Base-by-base conservation (phyloP, 140 eudicot species). In the Anethum foeniculum region DNA sequence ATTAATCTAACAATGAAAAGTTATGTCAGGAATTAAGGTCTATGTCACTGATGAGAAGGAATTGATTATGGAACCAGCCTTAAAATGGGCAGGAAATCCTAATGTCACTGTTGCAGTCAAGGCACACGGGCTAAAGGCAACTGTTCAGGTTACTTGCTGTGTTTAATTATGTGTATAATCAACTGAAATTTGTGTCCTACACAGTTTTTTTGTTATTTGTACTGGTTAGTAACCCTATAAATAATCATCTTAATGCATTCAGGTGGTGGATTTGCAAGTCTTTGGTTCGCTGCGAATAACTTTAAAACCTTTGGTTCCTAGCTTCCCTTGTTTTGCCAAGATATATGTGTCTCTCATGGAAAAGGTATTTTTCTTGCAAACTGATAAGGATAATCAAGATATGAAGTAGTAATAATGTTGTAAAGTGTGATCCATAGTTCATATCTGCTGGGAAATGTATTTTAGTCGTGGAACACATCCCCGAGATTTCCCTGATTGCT, bases 31-130 rank as follows among this genome's bases (percentile, higher is more conserved):
- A 76, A 95, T 95, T 97, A 95, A 95, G 83, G 97, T 95, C 62
- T 96, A 88, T 85, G 85, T 86, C 74, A 96, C 99, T 38, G 98
- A 88, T 27, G 99, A 96, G 81, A 96, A 92, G 85, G 99, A 93
- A 85, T 85, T 96, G 97, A 96, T 96, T 39, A 91, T 96, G 99
- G 99, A 96, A 86, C 99, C 98, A 30, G 81, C 89, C 46, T 14
- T 96, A 56, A 95, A 93, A 85, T 95, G 99, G 99, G 99, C 99
- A 16, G 99, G 89, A 79, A 93, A 92, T 81, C 99, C 99, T 76
- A 89, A 96, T 80, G 87, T 96, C 81, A 77, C 90, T 21, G 77
- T 96, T 78, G 92, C 90, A 83, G 90, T 93, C 44, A 96, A 85
- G 89, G 95, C 99, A 80, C 93, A 84, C 87, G 99, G 98, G 68